Base-by-base conservation (phyloP, 2,329 filamentous ascomycete genomes). In the Clonostachys byssicola region DNA sequence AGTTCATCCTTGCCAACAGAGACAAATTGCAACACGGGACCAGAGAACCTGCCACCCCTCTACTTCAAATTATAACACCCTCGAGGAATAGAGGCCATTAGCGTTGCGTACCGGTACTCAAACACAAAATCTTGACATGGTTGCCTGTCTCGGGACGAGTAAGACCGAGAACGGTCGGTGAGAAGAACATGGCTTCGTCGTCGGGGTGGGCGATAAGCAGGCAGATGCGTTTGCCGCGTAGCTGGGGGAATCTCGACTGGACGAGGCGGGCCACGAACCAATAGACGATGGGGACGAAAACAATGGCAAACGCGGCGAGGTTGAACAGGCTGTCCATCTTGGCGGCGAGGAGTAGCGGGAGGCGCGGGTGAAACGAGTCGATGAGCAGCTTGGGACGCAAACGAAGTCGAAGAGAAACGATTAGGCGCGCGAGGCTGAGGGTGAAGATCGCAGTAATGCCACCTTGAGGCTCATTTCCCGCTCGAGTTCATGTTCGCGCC, bases 101-200 rank as follows among this genome's bases (percentile, higher is more conserved):
- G 23, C 23, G 23, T 30, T 7, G 43, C 60, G 43, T 64, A 85
- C 89, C 92, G 54, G 85, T 92, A 68, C 89, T 95, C 53, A 99
- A 72, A 70, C 94, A 99, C 47, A 97, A 71, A 52, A 99, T 95
- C 70, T 95, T 94, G 61, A 99, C 79, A 62, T 95, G 90, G 68
- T 99, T 97, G 5, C 89, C 88, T 17, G 86, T 76, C 49, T 85
- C 81, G 5, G 90, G 89, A 13, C 80, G 76, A 16, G 91, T 92
- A 49, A 99, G 79, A n/a, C 88, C 84, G 57, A 95, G 77, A 13
- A 97, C 76, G 1, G 90, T 88, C 0, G 94, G 94, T 52, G 91
- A 84, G 70, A 99, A 99, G 77, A 99, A 99, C 94, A 99, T 99
- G 66, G 92, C 94, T 73, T 99, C 94, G 61, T 99, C 94, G 68